Evolutionary conservation across 768 basidiomycete genomes (phyloP).

Genomic region (Pleurotus giganteus): DNA sequence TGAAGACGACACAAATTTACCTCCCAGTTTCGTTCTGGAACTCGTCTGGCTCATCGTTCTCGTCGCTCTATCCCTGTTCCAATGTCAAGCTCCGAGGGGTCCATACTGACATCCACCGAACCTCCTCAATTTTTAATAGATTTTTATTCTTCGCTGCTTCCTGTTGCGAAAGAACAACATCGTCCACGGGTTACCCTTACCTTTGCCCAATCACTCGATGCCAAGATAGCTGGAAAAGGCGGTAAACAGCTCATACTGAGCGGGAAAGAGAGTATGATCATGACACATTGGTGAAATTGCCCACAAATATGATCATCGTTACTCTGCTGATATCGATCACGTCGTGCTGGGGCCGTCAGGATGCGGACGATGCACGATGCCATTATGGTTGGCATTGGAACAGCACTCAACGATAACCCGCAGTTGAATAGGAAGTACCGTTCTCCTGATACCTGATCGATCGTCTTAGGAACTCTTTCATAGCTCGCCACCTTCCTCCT

Average conservation of each 20-base stretch:
- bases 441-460: background rate
- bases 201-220: conserved; percentile 86
- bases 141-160: conserved; percentile 20
- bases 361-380: conserved; percentile 91
- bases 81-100: background rate
- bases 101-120: conserved; percentile 5
- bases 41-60: background rate
- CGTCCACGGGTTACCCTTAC: conserved; percentile 75
- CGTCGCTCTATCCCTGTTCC: background rate
- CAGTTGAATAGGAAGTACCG: conserved; percentile 78
- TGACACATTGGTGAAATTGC: conserved; percentile 89
- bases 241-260: conserved; percentile 81
- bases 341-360: conserved; percentile 39
- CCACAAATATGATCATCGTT: background rate
- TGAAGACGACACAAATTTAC: background rate
- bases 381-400: conserved; percentile 89
- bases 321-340: background rate
- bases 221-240: conserved; percentile 75
- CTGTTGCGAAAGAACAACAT: conserved; percentile 15
- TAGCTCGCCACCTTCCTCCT: conserved; percentile 59
- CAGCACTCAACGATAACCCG: conserved; percentile 88
- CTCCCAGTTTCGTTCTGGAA: background rate
- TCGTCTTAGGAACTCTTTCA: background rate
- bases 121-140: conserved; percentile 24
- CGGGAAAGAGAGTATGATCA: conserved; percentile 81